These are phyloP conservation scores for Gentiana dahurica DNA, from an alignment of 257 asterid species.

Conservation along the genomic window DNA sequence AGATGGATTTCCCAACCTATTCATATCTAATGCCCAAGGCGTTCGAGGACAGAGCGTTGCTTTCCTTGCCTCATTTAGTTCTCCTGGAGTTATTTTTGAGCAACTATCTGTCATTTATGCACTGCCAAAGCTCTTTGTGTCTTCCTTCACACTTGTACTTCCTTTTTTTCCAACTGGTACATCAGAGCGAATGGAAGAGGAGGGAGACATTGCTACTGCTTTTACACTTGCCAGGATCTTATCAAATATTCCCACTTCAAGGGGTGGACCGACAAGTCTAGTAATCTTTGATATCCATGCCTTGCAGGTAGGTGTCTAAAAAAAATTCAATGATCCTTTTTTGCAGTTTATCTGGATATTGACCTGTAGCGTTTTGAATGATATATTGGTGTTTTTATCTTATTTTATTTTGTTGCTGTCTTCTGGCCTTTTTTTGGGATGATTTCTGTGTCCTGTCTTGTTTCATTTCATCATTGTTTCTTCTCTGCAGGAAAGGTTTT, in stretches of 20 bases:
- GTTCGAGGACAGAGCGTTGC: constrained; percentile 95
- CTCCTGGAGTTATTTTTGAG: constrained; percentile 97
- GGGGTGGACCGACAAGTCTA: constrained; percentile 96
- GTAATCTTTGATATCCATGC: constrained; percentile 97
- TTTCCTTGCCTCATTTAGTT: constrained; percentile 94
- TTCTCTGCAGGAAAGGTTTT: constrained; percentile 83
- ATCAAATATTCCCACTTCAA: constrained; percentile 76
- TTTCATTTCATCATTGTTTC: constrained; percentile 3
- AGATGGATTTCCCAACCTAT: constrained; percentile 96
- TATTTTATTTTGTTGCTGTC: too few species aligned
- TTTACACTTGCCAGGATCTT: constrained; percentile 89
- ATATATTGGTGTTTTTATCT: too few species aligned
- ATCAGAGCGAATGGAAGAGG: constrained; percentile 98
- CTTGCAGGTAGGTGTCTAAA: constrained; percentile 50
- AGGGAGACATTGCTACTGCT: constrained; percentile 99
- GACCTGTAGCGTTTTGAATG: neutral
- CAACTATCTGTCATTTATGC: constrained; percentile 84
- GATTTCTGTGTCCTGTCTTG: constrained; percentile 1
- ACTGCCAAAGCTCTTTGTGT: constrained; percentile 80
- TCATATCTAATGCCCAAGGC: constrained; percentile 93
- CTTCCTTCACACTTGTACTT: constrained; percentile 92
- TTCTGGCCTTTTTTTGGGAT: neutral
- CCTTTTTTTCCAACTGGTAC: constrained; percentile 99
- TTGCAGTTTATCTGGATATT: neutral
- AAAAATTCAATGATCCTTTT: neutral